Percentiles rank a stretch among this genome's conserved stretches.
Evolutionary conservation across 768 basidiomycete genomes (phyloP).

Genomic region (Agaricus blazei): DNA sequence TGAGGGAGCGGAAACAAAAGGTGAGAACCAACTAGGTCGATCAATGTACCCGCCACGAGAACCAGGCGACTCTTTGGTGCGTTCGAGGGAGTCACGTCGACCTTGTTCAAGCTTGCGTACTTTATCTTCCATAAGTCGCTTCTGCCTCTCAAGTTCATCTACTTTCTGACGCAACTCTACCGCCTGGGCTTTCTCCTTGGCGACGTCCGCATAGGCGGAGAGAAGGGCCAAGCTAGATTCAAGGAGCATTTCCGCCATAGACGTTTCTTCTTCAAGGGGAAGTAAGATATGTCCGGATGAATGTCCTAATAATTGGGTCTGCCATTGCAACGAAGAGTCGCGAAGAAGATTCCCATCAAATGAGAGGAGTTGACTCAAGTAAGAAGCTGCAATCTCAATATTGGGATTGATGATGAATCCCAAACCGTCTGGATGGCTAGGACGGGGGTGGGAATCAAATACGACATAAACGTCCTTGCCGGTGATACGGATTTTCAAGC

Average conservation of each 20-base stretch:
- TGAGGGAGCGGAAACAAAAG: neutral
- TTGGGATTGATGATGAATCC: conserved; percentile 52
- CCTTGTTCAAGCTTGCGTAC: neutral
- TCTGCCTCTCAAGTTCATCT: conserved; percentile 4
- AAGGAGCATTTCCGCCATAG: conserved; percentile 6
- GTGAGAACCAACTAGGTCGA: neutral
- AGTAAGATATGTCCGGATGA: conserved; percentile 56
- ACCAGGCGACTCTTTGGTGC: neutral
- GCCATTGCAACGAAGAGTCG: conserved; percentile 50
- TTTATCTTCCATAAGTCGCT: conserved; percentile 5
- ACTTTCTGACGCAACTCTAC: conserved; percentile 5
- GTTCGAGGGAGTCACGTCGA: conserved; percentile 1
- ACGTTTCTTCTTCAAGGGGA: conserved; percentile 16
- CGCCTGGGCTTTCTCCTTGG: neutral
- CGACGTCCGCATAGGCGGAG: conserved; percentile 7
- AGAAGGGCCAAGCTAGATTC: conserved; percentile 9
- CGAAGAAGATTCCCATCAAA: conserved; percentile 40
- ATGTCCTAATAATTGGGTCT: conserved; percentile 56
- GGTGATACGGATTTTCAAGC: conserved; percentile 33
- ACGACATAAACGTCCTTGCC: conserved; percentile 43
- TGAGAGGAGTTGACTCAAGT: conserved; percentile 42
- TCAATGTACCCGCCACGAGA: neutral
- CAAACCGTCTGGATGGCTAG: conserved; percentile 53
- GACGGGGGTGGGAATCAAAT: conserved; percentile 66
- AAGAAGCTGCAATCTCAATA: conserved; percentile 34